A percentile compares a stretch with the other conserved stretches of the same genome.
These are phyloP conservation scores for Sherardia arvensis DNA, from an alignment of 257 asterid genomes.

Conservation along the genomic window DNA sequence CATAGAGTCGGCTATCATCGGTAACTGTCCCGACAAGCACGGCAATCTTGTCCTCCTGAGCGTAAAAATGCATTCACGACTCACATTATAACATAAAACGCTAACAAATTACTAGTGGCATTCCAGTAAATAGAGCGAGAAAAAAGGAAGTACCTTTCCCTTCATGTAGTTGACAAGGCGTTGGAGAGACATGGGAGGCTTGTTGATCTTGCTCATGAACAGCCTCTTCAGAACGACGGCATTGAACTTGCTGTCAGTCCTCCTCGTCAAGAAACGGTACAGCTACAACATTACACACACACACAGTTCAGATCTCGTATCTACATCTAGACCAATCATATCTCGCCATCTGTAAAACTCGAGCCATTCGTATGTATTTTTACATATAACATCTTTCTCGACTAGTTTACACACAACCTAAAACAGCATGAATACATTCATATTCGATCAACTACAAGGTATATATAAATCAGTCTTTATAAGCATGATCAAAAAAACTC, in stretches of 20 bases:
- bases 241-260: constrained; percentile 32
- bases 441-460: not conserved
- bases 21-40: constrained; percentile 35
- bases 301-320: not conserved
- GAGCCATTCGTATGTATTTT: too few relatives aligned
- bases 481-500: too few relatives aligned
- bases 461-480: too few relatives aligned
- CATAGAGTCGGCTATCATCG: constrained; percentile 23
- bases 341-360: not conserved
- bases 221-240: constrained; percentile 32
- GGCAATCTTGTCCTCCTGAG: constrained; percentile 28
- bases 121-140: not conserved
- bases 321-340: not conserved
- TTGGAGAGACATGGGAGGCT: constrained; percentile 30
- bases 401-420: not conserved
- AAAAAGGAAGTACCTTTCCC: constrained; percentile 20
- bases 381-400: not conserved
- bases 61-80: not conserved
- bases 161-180: constrained; percentile 19
- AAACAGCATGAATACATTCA: not conserved
- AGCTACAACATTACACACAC: constrained; percentile 4
- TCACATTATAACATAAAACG: not conserved
- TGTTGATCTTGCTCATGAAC: constrained; percentile 35
- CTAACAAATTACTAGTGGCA: not conserved
- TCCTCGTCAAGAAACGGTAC: constrained; percentile 31